Evolutionary conservation across 2,329 filamentous ascomycete species (phyloP).

Genomic region (Colletotrichum higginsianum): DNA sequence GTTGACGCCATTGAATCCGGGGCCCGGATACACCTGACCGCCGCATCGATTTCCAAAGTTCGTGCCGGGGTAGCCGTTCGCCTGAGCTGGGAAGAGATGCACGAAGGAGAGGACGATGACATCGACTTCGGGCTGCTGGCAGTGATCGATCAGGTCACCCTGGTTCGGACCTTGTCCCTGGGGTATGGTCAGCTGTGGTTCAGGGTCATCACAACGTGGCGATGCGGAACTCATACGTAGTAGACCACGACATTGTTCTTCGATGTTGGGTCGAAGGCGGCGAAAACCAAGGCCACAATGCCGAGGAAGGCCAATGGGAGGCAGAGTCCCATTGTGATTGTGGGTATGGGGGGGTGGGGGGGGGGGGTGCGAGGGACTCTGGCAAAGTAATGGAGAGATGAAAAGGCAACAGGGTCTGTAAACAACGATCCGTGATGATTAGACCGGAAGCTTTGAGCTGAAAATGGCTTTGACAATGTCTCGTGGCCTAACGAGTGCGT

Average conservation of each 20-base stretch:
- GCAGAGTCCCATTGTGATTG: not conserved
- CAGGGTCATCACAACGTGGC: not conserved
- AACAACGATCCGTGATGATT: too few species aligned
- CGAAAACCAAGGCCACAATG: constrained; percentile 12
- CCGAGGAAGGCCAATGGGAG: constrained; percentile 5
- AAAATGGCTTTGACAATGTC: not conserved
- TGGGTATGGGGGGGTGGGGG: not conserved
- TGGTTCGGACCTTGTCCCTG: constrained; percentile 59
- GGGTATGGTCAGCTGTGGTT: not conserved
- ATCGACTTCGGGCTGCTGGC: constrained; percentile 56
- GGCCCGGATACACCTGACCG: constrained; percentile 48
- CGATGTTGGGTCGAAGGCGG: constrained; percentile 49
- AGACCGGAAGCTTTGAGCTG: accelerated
- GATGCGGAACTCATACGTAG: constrained; percentile 51
- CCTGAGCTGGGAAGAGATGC: constrained; percentile 57
- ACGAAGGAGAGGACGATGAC: constrained; percentile 61
- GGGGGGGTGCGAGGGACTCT: not conserved
- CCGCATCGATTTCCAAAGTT: constrained; percentile 61
- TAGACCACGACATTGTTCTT: constrained; percentile 60
- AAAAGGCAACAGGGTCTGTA: not conserved
- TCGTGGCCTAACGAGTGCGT: not conserved
- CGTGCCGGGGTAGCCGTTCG: constrained; percentile 57
- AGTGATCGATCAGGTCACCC: constrained; percentile 54
- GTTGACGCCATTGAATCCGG: constrained; percentile 52
- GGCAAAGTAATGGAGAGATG: not conserved